Evolutionary conservation across 768 basidiomycete genomes (phyloP), one percentile per base, ranked within the genome.

Genomic region (Lentinula sp.): DNA sequence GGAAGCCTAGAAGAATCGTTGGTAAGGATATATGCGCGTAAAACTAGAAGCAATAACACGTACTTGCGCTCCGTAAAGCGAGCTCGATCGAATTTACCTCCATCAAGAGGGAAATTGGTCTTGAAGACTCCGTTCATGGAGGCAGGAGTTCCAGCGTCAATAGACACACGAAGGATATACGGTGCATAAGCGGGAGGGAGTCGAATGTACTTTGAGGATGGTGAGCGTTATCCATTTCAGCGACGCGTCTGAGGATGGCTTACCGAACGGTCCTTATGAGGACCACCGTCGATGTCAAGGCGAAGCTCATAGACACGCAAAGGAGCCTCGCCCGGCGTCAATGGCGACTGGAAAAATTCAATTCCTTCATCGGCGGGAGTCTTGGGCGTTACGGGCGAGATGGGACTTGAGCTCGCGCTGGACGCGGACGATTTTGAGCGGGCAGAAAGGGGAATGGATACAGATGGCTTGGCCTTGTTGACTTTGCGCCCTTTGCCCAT

Each of bases 101-200:
- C 96, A 66, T 98, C 91, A 5, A 99, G 81, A 1, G 97, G 97
- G 68, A 98, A 98, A 71, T 98, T 98, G 61, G 95, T 96, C 77
- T 89, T 93, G 73, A 99, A 91, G 1, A 94, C 82, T 56, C 95
- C 97, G 67, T 95, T 92, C 68, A 85, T 87, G 7, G 92, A 84
- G 9, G 93, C 93, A 2, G 93, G 88, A 2, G 95, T 95, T 6
- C 97, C 97, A 0, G 96, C 91, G 51, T 95, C 90, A 54, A 98
- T 80, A 18, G 90, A 88, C 39, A 99, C 89, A 57, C 97, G 87
- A 31, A 99, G 77, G 53, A 98, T 83, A 70, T 98, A 99, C 1
- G 95, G 95, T 16, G 77, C 76, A 69, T 86, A 82, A 23, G 95
- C 93, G 10, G 97, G 94, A 8, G 97, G 97, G 16, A 99, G 85